These are phyloP conservation scores for Hydrangea macrophylla DNA, from an alignment of 148 eudicot species.

Conservation along the genomic window DNA sequence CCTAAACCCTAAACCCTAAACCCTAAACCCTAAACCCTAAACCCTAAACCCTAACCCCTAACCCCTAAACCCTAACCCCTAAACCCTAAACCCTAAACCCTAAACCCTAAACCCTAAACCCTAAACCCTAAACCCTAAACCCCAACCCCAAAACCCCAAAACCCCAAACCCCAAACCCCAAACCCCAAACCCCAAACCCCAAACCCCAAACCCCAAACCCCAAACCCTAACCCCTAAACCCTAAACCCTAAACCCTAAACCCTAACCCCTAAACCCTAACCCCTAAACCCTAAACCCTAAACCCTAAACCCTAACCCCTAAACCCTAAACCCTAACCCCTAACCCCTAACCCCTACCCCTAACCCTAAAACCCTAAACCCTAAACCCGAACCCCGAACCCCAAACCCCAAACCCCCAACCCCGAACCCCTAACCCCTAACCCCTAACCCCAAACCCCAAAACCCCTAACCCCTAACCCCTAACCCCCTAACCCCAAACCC, in stretches of 20 bases:
- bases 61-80: background rate
- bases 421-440: constrained; percentile 24
- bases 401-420: background rate
- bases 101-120: background rate
- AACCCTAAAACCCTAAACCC: constrained; percentile 19
- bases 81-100: background rate
- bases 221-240: constrained; percentile 15
- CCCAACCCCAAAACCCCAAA: background rate
- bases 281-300: constrained; percentile 15
- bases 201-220: constrained; percentile 10
- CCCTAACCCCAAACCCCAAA: constrained; percentile 25
- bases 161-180: constrained; percentile 9
- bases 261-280: constrained; percentile 17
- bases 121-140: constrained; percentile 12
- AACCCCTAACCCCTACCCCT: constrained; percentile 20
- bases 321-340: constrained; percentile 29
- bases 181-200: constrained; percentile 6
- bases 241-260: constrained; percentile 18
- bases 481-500: constrained; percentile 28
- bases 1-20: background rate
- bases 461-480: constrained; percentile 24
- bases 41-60: background rate
- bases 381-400: constrained; percentile 20
- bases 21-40: background rate
- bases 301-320: constrained; percentile 28